These are phyloP conservation scores for Pharus latifolius DNA, from an alignment of 176 grass and related monocot species.

Conservation along the genomic window DNA sequence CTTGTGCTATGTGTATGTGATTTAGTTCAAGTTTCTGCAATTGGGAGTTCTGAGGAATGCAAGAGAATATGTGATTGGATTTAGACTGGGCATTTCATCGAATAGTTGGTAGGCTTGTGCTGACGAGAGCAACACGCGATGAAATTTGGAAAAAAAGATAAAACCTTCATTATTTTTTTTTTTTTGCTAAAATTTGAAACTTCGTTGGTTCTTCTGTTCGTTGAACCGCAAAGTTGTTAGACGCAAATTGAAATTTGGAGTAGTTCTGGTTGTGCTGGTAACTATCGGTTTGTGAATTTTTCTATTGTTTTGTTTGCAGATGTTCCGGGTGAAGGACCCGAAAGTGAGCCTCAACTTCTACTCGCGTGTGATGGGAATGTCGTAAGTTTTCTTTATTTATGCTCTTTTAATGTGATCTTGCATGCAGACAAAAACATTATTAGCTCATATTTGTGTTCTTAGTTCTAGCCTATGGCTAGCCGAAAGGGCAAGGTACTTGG, in stretches of 20 bases:
- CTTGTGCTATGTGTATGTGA: too few relatives aligned
- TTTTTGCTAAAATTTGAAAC: not conserved
- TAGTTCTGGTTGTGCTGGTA: not conserved
- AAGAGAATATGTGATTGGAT: not conserved
- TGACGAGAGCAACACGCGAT: too few relatives aligned
- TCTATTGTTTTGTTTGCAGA: conserved; percentile 37
- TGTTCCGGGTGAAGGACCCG: conserved; percentile 89
- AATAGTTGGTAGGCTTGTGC: not conserved
- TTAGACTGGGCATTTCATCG: not conserved
- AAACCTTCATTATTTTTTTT: too few relatives aligned
- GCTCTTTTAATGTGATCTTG: not conserved
- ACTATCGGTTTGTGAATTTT: not conserved
- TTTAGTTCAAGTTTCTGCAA: too few relatives aligned
- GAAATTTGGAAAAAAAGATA: too few relatives aligned
- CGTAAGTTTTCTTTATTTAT: conserved; percentile 50
- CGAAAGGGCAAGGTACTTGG: too few relatives aligned
- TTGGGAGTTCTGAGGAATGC: not conserved
- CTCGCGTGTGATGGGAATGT: conserved; percentile 92
- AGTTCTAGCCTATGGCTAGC: not conserved
- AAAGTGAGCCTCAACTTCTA: conserved; percentile 97
- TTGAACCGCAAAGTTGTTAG: not conserved
- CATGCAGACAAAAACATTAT: not conserved
- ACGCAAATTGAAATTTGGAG: not conserved
- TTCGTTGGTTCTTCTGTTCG: not conserved
- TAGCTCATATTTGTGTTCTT: not conserved